A percentile compares a stretch with the other conserved stretches of the same genome.
Evolutionary conservation across 1,284 basidiomycete species (phyloP).

Genomic region (Erythrobasidium hasegawianum): DNA sequence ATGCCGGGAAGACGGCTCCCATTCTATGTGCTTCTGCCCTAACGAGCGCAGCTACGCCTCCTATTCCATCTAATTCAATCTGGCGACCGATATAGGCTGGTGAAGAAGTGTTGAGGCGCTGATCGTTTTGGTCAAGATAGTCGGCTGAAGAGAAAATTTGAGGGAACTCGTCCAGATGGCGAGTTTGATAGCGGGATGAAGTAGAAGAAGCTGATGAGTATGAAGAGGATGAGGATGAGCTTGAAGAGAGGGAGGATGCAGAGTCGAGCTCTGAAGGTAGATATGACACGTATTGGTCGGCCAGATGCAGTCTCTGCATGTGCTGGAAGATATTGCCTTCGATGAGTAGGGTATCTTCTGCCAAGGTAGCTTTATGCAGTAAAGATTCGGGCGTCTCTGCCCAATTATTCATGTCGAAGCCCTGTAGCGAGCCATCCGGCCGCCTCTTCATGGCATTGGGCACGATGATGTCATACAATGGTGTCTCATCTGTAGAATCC

Average conservation of each 20-base stretch:
- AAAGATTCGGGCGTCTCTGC: slow-evolving; percentile 35
- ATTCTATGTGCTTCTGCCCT: slow-evolving; percentile 33
- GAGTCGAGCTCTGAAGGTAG: not conserved
- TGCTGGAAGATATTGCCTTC: slow-evolving; percentile 38
- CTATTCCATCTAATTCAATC: slow-evolving; percentile 25
- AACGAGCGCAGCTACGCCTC: slow-evolving; percentile 27
- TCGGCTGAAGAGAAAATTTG: slow-evolving; percentile 28
- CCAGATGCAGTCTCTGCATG: slow-evolving; percentile 34
- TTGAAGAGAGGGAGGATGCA: not conserved
- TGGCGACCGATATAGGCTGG: slow-evolving; percentile 35
- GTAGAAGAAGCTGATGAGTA: not conserved
- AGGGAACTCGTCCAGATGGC: not conserved
- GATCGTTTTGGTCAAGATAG: slow-evolving; percentile 4
- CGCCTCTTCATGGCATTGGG: slow-evolving; percentile 35
- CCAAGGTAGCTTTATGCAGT: slow-evolving; percentile 11
- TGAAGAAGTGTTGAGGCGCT: slow-evolving; percentile 31
- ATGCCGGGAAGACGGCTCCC: slow-evolving; percentile 38
- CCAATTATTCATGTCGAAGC: slow-evolving; percentile 39
- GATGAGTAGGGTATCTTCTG: slow-evolving; percentile 30
- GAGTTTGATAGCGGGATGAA: not conserved
- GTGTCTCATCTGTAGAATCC: not conserved
- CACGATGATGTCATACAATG: slow-evolving; percentile 35
- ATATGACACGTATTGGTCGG: slow-evolving; percentile 30
- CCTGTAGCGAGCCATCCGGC: slow-evolving; percentile 14
- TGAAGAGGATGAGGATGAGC: not conserved